Base-by-base conservation (phyloP, 331 rosid genomes). In the Pyracantha coccinea region DNA sequence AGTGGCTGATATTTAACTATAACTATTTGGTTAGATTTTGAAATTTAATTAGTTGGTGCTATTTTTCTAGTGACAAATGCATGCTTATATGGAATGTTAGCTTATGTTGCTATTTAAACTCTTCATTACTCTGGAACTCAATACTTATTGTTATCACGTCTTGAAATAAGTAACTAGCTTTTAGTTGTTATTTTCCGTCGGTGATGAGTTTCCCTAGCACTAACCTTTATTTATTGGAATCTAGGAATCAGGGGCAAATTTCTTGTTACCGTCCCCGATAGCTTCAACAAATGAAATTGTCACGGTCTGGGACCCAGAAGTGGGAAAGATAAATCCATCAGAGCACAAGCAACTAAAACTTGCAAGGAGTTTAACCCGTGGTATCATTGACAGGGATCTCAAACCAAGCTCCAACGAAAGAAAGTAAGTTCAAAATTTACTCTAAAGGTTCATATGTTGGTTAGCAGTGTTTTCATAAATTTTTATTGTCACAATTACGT, bases 311-410 rank as follows among this genome's bases (percentile, higher is more conserved):
- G 99, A 94, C 81, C 99, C 97, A 17, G 99, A 94, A 80, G 80
- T 92, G 64, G 99, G 97, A 63, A 94, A 85, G 85, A 82, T 86
- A 68, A 92, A 94, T 77, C 99, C 97, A 35, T 94, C 97, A 27
- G 99, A 94, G 85, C 99, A 94, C 86, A 94, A 92, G 88, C 99
- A 92, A 81, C 87, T 94, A 83, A 94, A 92, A 89, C 91, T 92
- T 65, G 97, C 97, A 6, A 87, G 97, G 86, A 92, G 99, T 77
- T 87, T 94, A 86, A 92, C 99, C 67, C 96, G 97, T 45, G 97
- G 97, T 59, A 89, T 94, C 83, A 94, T 94, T 81, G 99, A 94
- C 83, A 85, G 92, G 85, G 97, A 94, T 86, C 92, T 94, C 67
- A 94, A 90, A 81, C 97, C 99, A 65, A 94, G 99, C 92, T 58